phyloP scores from a whole-genome alignment of 106 monocot species.

The Phalaenopsis equestris region DNA sequence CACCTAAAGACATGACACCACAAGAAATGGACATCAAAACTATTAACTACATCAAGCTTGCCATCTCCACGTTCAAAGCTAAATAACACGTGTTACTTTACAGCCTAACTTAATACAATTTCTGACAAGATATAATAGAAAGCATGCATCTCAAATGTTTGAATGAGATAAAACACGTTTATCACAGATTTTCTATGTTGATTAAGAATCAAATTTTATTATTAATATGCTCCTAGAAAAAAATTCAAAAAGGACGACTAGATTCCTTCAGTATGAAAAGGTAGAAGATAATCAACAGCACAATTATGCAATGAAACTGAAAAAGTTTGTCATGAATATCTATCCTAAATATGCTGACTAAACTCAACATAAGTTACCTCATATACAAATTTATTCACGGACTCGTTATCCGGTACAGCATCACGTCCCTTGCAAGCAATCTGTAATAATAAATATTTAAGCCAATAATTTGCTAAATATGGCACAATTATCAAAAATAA shows the following conservation, averaged over 20 bases:
- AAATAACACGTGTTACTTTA: background rate
- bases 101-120: background rate
- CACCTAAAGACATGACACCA: background rate
- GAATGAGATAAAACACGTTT: background rate
- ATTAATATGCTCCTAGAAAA: background rate
- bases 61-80: background rate
- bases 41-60: background rate
- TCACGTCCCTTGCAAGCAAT: constrained; percentile 91
- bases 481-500: background rate
- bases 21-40: background rate
- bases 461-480: background rate
- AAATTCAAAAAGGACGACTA: background rate
- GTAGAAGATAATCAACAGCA: background rate
- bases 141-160: background rate
- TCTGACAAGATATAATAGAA: background rate
- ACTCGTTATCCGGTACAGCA: constrained; percentile 85
- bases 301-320: background rate
- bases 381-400: constrained; percentile 68
- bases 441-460: constrained; percentile 26
- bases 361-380: constrained; percentile 38
- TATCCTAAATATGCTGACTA: background rate
- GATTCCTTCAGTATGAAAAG: background rate
- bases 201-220: background rate
- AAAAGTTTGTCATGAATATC: background rate
- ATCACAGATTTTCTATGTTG: background rate